phyloP scores from a whole-genome alignment of 169 alveolate genomes.

The Plasmodium reichenowi region DNA sequence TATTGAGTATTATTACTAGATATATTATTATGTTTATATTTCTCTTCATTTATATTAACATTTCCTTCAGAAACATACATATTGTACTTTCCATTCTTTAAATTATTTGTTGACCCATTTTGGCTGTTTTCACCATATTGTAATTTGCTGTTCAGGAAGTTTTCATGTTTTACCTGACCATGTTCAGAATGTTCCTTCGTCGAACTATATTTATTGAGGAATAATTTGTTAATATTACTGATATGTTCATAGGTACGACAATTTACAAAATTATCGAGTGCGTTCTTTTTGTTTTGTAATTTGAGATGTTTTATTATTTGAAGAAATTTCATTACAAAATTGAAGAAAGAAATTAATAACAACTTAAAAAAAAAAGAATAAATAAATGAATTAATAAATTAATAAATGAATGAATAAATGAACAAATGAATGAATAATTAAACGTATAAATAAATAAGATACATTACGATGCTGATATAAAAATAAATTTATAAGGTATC shows the following conservation, averaged over 20 bases:
- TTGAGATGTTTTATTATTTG: slow-evolving; percentile 27
- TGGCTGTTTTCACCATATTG: neutral
- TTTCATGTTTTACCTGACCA: neutral
- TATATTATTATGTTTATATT: neutral
- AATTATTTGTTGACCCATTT: neutral
- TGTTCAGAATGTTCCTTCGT: neutral
- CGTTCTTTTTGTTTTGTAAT: slow-evolving; percentile 7
- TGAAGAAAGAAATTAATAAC: neutral
- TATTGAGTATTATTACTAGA: neutral
- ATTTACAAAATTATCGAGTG: neutral
- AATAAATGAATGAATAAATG: neutral
- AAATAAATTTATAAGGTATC: too few relatives aligned
- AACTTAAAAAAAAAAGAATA: neutral
- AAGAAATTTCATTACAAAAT: slow-evolving; percentile 28
- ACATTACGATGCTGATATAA: too few relatives aligned
- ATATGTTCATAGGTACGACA: slow-evolving; percentile 11
- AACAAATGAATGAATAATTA: too few relatives aligned
- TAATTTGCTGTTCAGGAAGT: neutral
- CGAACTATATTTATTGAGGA: neutral
- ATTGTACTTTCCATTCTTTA: neutral
- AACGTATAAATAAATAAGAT: too few relatives aligned
- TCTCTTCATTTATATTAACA: neutral
- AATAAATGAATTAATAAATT: neutral
- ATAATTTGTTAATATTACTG: slow-evolving; percentile 5
- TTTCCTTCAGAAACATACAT: neutral